Conservation (phyloP, 805 yeast genomes). For the Hanseniaspora guilliermondii region DNA sequence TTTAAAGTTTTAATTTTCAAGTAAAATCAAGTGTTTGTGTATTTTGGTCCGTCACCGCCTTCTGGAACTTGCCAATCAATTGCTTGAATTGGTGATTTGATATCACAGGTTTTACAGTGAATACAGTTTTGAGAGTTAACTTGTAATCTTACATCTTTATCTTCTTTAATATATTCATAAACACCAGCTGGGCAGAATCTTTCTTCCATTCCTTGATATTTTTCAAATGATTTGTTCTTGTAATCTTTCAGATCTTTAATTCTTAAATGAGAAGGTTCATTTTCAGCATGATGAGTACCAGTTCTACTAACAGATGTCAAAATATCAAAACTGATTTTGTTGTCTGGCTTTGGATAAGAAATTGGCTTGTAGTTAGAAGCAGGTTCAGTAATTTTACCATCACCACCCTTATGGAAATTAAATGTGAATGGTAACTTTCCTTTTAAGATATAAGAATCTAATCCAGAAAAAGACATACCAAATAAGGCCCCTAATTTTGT, state of each 20-base stretch:
- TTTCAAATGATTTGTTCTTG: slow-evolving; percentile 56
- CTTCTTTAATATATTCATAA: slow-evolving; percentile 75
- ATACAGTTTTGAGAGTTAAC: slow-evolving; percentile 95
- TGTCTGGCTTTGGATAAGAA: slow-evolving; percentile 92
- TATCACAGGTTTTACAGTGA: slow-evolving; percentile 97
- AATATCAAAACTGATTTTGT: slow-evolving; percentile 79
- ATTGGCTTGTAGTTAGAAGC: slow-evolving; percentile 61
- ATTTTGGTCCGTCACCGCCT: slow-evolving; percentile 98
- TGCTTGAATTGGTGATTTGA: slow-evolving; percentile 89
- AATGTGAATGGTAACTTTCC: slow-evolving; percentile 89
- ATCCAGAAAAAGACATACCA: slow-evolving; percentile 74
- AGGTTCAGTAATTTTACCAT: slow-evolving; percentile 54
- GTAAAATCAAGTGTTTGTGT: slow-evolving; percentile 53
- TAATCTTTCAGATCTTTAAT: slow-evolving; percentile 57
- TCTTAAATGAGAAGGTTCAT: slow-evolving; percentile 80
- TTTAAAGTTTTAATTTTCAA: no score
- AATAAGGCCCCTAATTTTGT: slow-evolving; percentile 62
- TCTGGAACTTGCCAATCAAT: slow-evolving; percentile 96
- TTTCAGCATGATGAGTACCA: slow-evolving; percentile 91
- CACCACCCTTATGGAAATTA: slow-evolving; percentile 46
- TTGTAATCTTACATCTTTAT: slow-evolving; percentile 68
- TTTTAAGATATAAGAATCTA: slow-evolving; percentile 61
- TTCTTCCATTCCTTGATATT: slow-evolving; percentile 75
- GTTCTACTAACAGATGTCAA: slow-evolving; percentile 92
- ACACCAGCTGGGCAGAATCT: slow-evolving; percentile 98